Conservation (phyloP, 345 rosid genomes). For the Lepidium africanum region DNA sequence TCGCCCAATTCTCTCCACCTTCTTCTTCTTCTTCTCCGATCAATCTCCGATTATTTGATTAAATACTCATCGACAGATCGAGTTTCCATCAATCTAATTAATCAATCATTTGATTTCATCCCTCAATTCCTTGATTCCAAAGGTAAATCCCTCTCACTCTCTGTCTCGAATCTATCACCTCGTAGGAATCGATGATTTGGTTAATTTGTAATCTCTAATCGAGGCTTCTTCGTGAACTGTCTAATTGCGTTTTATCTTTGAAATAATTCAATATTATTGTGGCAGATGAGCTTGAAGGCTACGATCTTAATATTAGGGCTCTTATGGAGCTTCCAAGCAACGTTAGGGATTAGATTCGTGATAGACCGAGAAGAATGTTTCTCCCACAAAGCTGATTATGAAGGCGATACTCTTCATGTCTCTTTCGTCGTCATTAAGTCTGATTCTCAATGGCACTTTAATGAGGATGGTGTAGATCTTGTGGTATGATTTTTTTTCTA, state of each 20-base stretch:
- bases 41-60: not conserved
- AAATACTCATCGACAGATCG: not conserved
- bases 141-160: conserved; percentile 12
- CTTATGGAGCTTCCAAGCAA: conserved; percentile 26
- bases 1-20: not conserved
- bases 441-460: conserved; percentile 50
- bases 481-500: conserved; percentile 29
- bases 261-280: not conserved
- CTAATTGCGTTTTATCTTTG: not conserved
- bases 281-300: conserved; percentile 26
- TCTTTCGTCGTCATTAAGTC: conserved; percentile 62
- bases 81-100: not conserved
- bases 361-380: conserved; percentile 60
- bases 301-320: conserved; percentile 24
- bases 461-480: conserved; percentile 54
- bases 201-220: not conserved
- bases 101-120: not conserved
- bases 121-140: conserved; percentile 6
- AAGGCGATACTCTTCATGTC: conserved; percentile 59
- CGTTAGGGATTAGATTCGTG: conserved; percentile 46
- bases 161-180: not conserved
- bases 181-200: not conserved
- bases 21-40: conserved; percentile 24
- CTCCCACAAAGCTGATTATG: conserved; percentile 52
- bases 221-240: not conserved